These are phyloP conservation scores for Fusarium concolor DNA, from an alignment of 2,329 filamentous ascomycete species.

Conservation along the genomic window DNA sequence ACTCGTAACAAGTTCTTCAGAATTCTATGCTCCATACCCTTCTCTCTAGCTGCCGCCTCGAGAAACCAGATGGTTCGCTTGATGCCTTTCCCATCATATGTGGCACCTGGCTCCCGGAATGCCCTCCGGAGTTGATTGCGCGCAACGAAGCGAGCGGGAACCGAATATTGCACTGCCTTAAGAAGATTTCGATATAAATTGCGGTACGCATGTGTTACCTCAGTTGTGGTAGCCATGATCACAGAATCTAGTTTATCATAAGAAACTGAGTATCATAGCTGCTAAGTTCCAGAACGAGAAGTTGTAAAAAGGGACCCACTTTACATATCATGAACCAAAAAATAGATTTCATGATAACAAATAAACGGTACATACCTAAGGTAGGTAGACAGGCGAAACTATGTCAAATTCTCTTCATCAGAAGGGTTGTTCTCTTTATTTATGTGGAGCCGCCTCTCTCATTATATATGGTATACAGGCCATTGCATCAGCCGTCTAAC, in stretches of 20 bases:
- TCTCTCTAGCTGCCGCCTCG: conserved; percentile 69
- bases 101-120: conserved; percentile 62
- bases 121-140: conserved; percentile 69
- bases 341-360: not conserved
- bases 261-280: not conserved
- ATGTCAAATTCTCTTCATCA: not conserved
- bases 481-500: conserved; percentile 28
- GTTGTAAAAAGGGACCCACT: conserved; percentile 23
- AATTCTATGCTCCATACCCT: conserved; percentile 77
- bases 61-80: conserved; percentile 78
- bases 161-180: conserved; percentile 77
- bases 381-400: too few relatives aligned
- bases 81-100: conserved; percentile 65
- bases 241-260: not conserved
- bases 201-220: conserved; percentile 75
- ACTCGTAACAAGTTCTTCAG: conserved; percentile 72
- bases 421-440: not conserved
- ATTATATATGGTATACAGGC: conserved; percentile 34
- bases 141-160: conserved; percentile 72
- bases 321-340: not conserved
- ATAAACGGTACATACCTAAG: not conserved
- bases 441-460: conserved; percentile 17
- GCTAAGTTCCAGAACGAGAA: not conserved
- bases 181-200: conserved; percentile 74
- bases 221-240: conserved; percentile 45